phyloP scores from a whole-genome alignment of 495 filamentous ascomycete genomes.

The Penicillium fimorum region DNA sequence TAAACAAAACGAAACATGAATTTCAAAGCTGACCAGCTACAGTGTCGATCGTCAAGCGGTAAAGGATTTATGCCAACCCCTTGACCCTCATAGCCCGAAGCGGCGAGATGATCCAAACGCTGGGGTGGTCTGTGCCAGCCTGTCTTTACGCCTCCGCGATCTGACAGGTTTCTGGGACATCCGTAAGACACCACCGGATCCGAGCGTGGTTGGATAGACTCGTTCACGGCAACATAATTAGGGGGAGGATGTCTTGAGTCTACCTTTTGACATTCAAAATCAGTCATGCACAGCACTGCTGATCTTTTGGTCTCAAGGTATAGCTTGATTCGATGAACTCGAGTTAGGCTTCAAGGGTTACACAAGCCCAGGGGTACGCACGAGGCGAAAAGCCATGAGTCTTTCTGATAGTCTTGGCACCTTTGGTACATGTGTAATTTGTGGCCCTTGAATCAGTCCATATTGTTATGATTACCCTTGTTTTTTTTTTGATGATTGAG shows the following conservation, averaged over 20 bases:
- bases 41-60: slow-evolving; percentile 97
- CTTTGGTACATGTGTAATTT: slow-evolving; percentile 13
- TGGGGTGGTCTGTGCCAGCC: slow-evolving; percentile 32
- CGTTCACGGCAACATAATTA: slow-evolving; percentile 34
- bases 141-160: slow-evolving; percentile 15
- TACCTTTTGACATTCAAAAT: slow-evolving; percentile 23
- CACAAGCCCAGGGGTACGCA: slow-evolving; percentile 10
- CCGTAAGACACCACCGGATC: slow-evolving; percentile 32
- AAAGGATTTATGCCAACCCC: slow-evolving; percentile 35
- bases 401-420: slow-evolving; percentile 24
- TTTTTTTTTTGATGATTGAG: slow-evolving; percentile 11
- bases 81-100: slow-evolving; percentile 30
- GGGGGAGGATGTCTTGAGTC: slow-evolving; percentile 26
- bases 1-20: neutral
- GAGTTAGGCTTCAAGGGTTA: slow-evolving; percentile 12
- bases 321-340: slow-evolving; percentile 7
- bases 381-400: slow-evolving; percentile 9
- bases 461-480: slow-evolving; percentile 30
- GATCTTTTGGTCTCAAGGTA: slow-evolving; percentile 16
- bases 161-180: slow-evolving; percentile 29
- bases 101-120: slow-evolving; percentile 32
- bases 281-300: slow-evolving; percentile 17
- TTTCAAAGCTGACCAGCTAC: slow-evolving; percentile 37
- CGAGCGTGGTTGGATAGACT: slow-evolving; percentile 32
- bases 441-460: slow-evolving; percentile 29